Conservation (phyloP, 345 rosid genomes). For the Kernera saxatilis region DNA sequence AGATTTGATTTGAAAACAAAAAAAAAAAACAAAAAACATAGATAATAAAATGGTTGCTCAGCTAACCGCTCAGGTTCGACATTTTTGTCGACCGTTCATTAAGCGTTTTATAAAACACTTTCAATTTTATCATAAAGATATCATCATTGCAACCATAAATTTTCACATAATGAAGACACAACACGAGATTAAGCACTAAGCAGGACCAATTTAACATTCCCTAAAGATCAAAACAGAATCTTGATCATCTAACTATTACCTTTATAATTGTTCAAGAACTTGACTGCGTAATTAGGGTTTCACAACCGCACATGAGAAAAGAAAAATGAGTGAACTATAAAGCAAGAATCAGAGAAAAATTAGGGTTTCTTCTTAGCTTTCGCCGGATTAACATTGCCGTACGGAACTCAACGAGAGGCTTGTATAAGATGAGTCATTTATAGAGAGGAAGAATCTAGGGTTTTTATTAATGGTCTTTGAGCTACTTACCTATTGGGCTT, state of each 20-base stretch:
- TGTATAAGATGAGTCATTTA: background rate
- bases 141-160: conserved; percentile 46
- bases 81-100: conserved; percentile 35
- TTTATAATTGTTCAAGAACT: background rate
- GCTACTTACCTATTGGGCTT: background rate
- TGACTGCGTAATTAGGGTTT: background rate
- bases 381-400: no score
- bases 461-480: conserved; percentile 4
- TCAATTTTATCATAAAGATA: conserved; percentile 13
- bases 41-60: conserved; percentile 32
- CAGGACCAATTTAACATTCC: background rate
- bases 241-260: background rate
- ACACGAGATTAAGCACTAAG: background rate
- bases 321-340: background rate
- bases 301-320: background rate
- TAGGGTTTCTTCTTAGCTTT: conserved; percentile 17
- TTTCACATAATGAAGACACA: background rate
- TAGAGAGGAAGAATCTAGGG: conserved; percentile 2
- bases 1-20: background rate
- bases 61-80: conserved; percentile 65
- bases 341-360: background rate
- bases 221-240: background rate
- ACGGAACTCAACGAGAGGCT: background rate
- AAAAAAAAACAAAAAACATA: no score
- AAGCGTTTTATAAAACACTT: conserved; percentile 27